A percentile compares a stretch with the other conserved stretches of the same genome.
phyloP scores from a whole-genome alignment of 805 yeast genomes.

The Suhomyces sp. region DNA sequence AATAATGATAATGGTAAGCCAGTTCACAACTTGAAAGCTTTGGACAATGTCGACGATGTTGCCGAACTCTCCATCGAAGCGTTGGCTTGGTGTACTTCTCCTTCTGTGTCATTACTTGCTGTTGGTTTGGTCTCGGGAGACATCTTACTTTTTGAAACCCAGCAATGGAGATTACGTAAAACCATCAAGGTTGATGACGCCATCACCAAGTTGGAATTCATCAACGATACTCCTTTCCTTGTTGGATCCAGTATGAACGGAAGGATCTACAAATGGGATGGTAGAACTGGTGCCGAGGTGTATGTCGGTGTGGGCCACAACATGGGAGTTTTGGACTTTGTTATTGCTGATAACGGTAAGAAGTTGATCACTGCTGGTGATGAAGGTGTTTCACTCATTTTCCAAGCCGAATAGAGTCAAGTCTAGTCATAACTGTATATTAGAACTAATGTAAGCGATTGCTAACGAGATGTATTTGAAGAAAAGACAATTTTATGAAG shows the following conservation, averaged over 20 bases:
- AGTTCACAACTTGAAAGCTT: conserved; percentile 62
- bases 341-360: conserved; percentile 61
- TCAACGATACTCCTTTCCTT: conserved; percentile 56
- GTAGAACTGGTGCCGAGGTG: conserved; percentile 75
- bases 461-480: too few species aligned
- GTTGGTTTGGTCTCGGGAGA: conserved; percentile 89
- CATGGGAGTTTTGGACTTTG: conserved; percentile 90
- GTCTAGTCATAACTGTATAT: too few species aligned
- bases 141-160: conserved; percentile 76
- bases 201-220: conserved; percentile 73
- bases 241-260: conserved; percentile 84
- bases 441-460: too few species aligned
- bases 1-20: conserved; percentile 74
- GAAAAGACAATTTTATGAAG: too few species aligned
- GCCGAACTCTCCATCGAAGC: conserved; percentile 54
- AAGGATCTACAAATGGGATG: conserved; percentile 81
- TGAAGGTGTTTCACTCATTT: conserved; percentile 88
- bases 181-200: conserved; percentile 73
- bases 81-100: conserved; percentile 67
- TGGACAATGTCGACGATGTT: conserved; percentile 50
- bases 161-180: conserved; percentile 83
- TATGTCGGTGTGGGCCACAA: conserved; percentile 88
- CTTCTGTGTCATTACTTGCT: conserved; percentile 63
- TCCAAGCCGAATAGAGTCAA: conserved; percentile 30
- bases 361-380: conserved; percentile 91